Evolutionary conservation across 371 early-diverging fungal species (phyloP), one percentile per base, ranked within the genome.

Genomic region (Blakeslea trispora): DNA sequence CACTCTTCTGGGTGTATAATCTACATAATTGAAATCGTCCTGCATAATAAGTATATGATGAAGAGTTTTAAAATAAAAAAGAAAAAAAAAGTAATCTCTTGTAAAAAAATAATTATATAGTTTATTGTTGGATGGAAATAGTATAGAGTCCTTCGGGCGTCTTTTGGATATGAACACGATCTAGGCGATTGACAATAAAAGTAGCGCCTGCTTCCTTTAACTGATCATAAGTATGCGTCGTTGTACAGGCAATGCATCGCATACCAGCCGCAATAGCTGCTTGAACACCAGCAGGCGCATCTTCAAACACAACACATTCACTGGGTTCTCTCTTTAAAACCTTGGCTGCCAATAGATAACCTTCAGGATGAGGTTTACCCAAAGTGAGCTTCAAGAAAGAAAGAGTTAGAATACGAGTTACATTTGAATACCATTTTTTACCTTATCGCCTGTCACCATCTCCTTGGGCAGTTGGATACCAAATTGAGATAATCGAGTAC

Each of bases 221-320:
- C 52, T 85, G 81, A 32, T 79, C 74, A 10, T 63, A 69, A 0
- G 83, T 71, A 40, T 84, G 82, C 1, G 82, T 82, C 5, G 88
- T 84, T 28, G 79, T 65, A 19, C 87, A 78, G 6, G 82, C 87
- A 18, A 89, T 74, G 10, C 77, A 81, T 24, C 71, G 58, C 45
- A 84, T 84, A 0, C 85, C 87, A 1, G 87, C 76, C 0, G 72
- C 77, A 5, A 64, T 51, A 0, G 86, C 90, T 1, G 90, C 83
- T 7, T 51, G 40, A 6, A 85, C 75, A 6, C 85, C 90, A 0
- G 85, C 82, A 13, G 77, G 85, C 0, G 90, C 88, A 61, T 90
- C 90, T 59, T 90, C 90, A 74, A 88, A 86, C 5, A 88, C 90
- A 14, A 90, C 56, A 54, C 88, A 88, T 8, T 68, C 74, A 24